Evolutionary conservation across 1,284 basidiomycete genomes (phyloP).

Genomic region (Kwoniella shivajii): DNA sequence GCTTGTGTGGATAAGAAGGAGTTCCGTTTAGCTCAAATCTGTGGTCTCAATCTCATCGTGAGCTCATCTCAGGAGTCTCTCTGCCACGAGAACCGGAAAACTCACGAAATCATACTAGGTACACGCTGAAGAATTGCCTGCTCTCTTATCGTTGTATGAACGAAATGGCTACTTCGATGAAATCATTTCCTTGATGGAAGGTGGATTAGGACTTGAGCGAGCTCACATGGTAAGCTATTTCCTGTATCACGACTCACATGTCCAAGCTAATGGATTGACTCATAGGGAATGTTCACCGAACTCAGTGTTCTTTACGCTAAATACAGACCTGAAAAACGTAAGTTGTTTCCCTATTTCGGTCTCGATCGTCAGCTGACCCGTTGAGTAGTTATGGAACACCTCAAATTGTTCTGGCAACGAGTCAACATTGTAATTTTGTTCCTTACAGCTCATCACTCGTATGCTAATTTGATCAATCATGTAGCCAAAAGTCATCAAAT

Average conservation of each 20-base stretch:
- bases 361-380: not conserved
- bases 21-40: constrained; percentile 97
- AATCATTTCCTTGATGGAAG: constrained; percentile 86
- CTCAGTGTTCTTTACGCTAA: constrained; percentile 94
- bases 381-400: constrained; percentile 87
- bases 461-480: not conserved
- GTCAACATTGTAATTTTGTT: constrained; percentile 72
- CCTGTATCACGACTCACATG: not conserved
- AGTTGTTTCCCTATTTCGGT: constrained; percentile 42
- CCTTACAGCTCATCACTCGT: constrained; percentile 54
- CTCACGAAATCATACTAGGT: constrained; percentile 25
- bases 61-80: constrained; percentile 38
- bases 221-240: constrained; percentile 71
- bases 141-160: constrained; percentile 84
- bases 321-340: constrained; percentile 90
- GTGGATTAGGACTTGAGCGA: constrained; percentile 90
- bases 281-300: constrained; percentile 65
- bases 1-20: constrained; percentile 97
- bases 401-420: constrained; percentile 95
- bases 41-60: constrained; percentile 91
- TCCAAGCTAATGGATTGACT: constrained; percentile 7
- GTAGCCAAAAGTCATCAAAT: constrained; percentile 76
- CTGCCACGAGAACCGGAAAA: not conserved
- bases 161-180: constrained; percentile 92
- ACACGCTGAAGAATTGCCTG: constrained; percentile 77